phyloP scores from a whole-genome alignment of 2,329 filamentous ascomycete genomes.

The Neofusicoccum umdonicola region DNA sequence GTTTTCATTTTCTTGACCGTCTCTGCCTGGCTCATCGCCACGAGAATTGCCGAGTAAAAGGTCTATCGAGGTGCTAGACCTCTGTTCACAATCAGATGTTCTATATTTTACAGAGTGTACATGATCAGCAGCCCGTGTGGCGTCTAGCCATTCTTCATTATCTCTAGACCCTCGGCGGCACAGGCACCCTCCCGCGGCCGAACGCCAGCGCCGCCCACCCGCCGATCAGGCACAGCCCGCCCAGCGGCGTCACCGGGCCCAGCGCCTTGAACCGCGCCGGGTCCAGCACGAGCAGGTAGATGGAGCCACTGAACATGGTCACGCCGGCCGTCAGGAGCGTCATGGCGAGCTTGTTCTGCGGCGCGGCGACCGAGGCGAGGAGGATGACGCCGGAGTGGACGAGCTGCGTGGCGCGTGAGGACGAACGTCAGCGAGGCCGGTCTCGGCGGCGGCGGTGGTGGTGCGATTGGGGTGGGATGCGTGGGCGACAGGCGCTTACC shows the following conservation, averaged over 20 bases:
- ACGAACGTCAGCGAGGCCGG: neutral
- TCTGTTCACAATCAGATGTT: too few relatives aligned
- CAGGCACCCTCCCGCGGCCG: conserved; percentile 27
- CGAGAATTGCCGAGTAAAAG: too few relatives aligned
- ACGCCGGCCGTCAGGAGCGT: conserved; percentile 63
- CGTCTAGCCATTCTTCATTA: too few relatives aligned
- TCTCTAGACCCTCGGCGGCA: neutral
- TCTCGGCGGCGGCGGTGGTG: neutral
- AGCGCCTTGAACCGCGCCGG: conserved; percentile 58
- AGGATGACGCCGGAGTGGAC: conserved; percentile 60
- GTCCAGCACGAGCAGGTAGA: conserved; percentile 64
- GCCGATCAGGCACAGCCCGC: conserved; percentile 62
- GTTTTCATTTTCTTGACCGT: too few relatives aligned
- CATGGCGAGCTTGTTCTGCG: conserved; percentile 57
- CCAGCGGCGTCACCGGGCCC: conserved; percentile 65
- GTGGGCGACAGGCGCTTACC: conserved; percentile 35
- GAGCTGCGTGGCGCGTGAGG: conserved; percentile 38
- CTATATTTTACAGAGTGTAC: too few relatives aligned
- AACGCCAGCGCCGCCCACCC: conserved; percentile 58
- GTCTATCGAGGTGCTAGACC: too few relatives aligned
- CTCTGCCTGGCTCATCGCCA: too few relatives aligned
- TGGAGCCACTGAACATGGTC: conserved; percentile 64
- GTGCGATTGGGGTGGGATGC: neutral
- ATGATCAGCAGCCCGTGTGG: too few relatives aligned
- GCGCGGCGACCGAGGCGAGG: conserved; percentile 51